A percentile compares a stretch with the other conserved stretches of the same genome.
phyloP scores from a whole-genome alignment of 768 basidiomycete genomes.

The Porphyrellus cyaneotinctus region DNA sequence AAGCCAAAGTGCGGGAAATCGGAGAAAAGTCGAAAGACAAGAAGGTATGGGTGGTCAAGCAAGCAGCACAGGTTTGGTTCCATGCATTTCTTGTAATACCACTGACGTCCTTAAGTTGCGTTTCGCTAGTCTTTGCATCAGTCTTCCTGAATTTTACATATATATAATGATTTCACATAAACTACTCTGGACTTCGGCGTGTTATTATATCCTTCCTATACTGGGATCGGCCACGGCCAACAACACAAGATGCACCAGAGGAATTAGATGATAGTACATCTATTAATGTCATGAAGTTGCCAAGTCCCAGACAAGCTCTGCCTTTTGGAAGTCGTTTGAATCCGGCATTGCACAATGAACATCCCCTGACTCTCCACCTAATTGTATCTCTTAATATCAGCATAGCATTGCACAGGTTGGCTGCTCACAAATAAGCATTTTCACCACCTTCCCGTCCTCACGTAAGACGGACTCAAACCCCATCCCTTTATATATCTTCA shows the following conservation, averaged over 20 bases:
- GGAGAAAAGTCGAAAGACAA: conserved; percentile 69
- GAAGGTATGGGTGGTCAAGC: conserved; percentile 71
- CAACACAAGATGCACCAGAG: neutral
- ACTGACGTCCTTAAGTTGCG: neutral
- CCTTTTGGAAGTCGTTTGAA: conserved; percentile 26
- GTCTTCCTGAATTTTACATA: conserved; percentile 2
- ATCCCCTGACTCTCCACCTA: conserved; percentile 46
- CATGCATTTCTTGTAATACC: neutral
- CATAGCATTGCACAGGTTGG: neutral
- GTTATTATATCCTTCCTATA: conserved; percentile 9
- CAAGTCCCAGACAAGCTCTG: conserved; percentile 34
- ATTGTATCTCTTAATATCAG: neutral
- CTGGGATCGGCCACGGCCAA: neutral
- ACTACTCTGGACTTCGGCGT: neutral
- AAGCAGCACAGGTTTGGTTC: conserved; percentile 9
- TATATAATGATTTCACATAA: neutral
- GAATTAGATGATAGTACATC: neutral
- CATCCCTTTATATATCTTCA: conserved; percentile 65
- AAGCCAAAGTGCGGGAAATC: conserved; percentile 75
- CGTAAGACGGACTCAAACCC: conserved; percentile 67
- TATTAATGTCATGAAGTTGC: conserved; percentile 29
- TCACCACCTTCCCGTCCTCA: conserved; percentile 45
- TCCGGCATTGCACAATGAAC: conserved; percentile 34
- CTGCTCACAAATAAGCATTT: conserved; percentile 67
- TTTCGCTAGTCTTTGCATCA: conserved; percentile 10